These are phyloP conservation scores for Angophora floribunda DNA, from an alignment of 345 rosid genomes.

Conservation along the genomic window DNA sequence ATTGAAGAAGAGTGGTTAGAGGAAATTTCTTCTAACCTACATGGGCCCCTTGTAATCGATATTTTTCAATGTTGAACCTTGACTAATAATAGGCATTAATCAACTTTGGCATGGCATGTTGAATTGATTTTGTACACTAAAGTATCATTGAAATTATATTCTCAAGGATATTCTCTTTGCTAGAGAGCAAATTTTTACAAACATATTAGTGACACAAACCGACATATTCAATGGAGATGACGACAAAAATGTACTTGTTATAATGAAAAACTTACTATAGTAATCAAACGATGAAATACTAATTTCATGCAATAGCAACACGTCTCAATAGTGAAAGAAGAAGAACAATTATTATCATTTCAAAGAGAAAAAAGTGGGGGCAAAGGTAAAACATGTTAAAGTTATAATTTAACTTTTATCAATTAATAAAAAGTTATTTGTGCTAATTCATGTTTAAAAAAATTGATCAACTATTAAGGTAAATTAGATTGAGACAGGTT, in stretches of 20 bases:
- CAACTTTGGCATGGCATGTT: neutral
- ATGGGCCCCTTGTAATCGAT: neutral
- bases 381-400: neutral
- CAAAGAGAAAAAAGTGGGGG: neutral
- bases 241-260: neutral
- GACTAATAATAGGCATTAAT: neutral
- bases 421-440: neutral
- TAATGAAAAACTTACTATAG: accelerated
- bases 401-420: neutral
- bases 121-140: neutral
- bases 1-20: neutral
- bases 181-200: neutral
- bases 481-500: neutral
- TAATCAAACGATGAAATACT: neutral
- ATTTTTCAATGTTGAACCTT: neutral
- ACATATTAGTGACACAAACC: neutral
- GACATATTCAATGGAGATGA: neutral
- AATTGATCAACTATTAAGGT: neutral
- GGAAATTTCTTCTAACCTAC: neutral
- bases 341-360: accelerated
- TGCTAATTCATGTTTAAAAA: neutral
- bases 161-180: neutral
- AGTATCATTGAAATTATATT: neutral
- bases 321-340: neutral
- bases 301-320: accelerated